Evolutionary conservation across 2,329 filamentous ascomycete genomes (phyloP).

Genomic region (Elsinoe necatrix): DNA sequence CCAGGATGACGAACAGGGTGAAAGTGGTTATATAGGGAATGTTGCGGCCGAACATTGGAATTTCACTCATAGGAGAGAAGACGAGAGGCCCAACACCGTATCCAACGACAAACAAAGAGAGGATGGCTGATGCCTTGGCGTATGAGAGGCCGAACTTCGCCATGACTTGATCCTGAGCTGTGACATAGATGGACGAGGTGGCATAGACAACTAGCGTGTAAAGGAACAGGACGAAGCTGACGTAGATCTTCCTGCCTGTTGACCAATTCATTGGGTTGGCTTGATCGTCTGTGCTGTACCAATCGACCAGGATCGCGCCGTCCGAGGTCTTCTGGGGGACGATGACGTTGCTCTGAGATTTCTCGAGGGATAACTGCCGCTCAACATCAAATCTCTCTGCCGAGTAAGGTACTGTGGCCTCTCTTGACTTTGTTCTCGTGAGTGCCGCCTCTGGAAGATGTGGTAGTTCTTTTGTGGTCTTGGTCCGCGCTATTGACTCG

Average conservation of each 20-base stretch:
- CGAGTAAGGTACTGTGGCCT: conserved; percentile 3
- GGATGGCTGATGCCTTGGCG: conserved; percentile 47
- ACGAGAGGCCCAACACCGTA: conserved; percentile 50
- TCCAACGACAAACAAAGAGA: conserved; percentile 56
- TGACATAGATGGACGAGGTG: conserved; percentile 42
- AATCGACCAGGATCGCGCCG: conserved; percentile 45
- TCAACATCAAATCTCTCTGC: conserved; percentile 1
- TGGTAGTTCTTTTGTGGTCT: conserved; percentile 2
- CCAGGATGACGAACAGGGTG: conserved; percentile 58
- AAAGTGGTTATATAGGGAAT: conserved; percentile 60
- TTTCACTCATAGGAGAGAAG: conserved; percentile 58
- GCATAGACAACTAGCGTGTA: conserved; percentile 35
- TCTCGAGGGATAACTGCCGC: conserved; percentile 9
- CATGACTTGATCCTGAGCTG: conserved; percentile 40
- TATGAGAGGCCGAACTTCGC: conserved; percentile 45
- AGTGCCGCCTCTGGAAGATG: conserved; percentile 8
- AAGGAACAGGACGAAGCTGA: conserved; percentile 33
- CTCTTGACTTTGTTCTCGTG: conserved; percentile 6
- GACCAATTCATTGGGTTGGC: conserved; percentile 52
- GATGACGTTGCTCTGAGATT: conserved; percentile 17
- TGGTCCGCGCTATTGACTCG: conserved; percentile 14
- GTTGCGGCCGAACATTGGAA: conserved; percentile 58
- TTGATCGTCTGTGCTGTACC: conserved; percentile 46
- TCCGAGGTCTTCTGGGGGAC: conserved; percentile 36
- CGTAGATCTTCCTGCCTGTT: conserved; percentile 34